Base-by-base conservation (phyloP, 129 eudicot genomes). In the Dittrichia graveolens region DNA sequence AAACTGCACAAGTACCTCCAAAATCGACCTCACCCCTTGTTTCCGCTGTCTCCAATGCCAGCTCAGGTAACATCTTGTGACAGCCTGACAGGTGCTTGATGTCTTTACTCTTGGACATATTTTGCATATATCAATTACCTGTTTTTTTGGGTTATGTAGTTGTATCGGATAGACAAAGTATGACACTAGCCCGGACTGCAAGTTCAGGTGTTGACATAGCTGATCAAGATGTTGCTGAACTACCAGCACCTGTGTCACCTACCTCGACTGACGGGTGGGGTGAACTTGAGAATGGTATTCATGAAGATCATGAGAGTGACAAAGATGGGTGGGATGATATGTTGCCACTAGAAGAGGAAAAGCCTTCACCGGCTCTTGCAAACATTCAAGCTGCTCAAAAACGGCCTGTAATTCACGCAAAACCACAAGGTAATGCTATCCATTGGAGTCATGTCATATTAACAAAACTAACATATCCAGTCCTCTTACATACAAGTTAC, bases 301-400 rank as follows among this genome's bases (percentile, higher is more conserved):
- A 69, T 8, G 89, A 72, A 73, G 91, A 69, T 43, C 69, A 61
- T n/a, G 98, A 78, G 40, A 74, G 59, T 42, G 98, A 94, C 11
- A 94, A 90, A 78, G 97, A 84, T 10, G 96, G 97, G 38, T 94
- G 98, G 98, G 98, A 94, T 85, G 98, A 94, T 77, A 79, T 94
- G 42, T 86, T 84, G 78, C 98, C 98, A 67, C 85, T 90, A 19
- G 97, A 94, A 67, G 96, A 87, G 24, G 82, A 88, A 62, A 85
- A 81, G 55, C 93, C 97, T 8, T 67, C 96, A 50, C 83, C 98
- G 8, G 87, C 90, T 50, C 96, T 94, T 66, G 86, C 93, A 44
- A 94, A 83, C 80, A 94, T 94, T 53, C 86, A 87, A 72, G 94
- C 93, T 67, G 97, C 98, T 69, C 98, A 94, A 81, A 94, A 84